Base-by-base conservation (phyloP, 2,329 filamentous ascomycete species). In the Fusarium odoratissimum region DNA sequence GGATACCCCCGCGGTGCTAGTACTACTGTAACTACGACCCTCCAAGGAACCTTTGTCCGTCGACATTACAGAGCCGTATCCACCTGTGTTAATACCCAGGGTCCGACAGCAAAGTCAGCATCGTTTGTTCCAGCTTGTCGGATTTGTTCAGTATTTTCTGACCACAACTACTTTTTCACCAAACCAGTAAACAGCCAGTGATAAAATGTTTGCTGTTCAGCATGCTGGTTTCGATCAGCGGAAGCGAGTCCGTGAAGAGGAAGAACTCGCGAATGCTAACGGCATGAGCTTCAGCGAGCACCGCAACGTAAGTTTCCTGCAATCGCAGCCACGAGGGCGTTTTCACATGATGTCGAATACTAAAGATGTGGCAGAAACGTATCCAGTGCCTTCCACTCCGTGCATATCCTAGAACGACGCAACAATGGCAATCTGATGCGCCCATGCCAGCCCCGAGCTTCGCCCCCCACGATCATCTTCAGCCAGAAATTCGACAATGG, bases 301-400 rank as follows among this genome's bases (percentile, higher is more conserved):
- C 74, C 82, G 86, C 76, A 86, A 83, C 74, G 86, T 88, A 80
- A 76, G 85, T 72, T 40, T 37, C 21, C 41, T 49, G n/a, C 21
- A 49, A 62, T 37, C 44, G 31, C n/a, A 35, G 28, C 58, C 25
- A 41, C 30, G 56, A 16, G 17, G 38, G 16, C n/a, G 19, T 31
- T 23, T 54, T 67, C 42, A 38, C 31, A 68, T 40, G 51, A 45
- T 8, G 41, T 52, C 31, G 17, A 31, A 33, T 58, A 48, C 71
- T 79, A 67, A 81, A 80, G 67, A 25, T 35, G 58, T 19, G 40
- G 40, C 59, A 89, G 87, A 89, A 89, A 86, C 86, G 87, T 42
- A 69, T 88, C 21, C 87, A 89, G 63, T 84, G 85, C 48, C 83
- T 89, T 8, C 87, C 87, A 17, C 77, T 88, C 19, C 84, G 86